These are phyloP conservation scores for Globisporangium perplexum DNA, from an alignment of 352 stramenopile genomes.

Conservation along the genomic window DNA sequence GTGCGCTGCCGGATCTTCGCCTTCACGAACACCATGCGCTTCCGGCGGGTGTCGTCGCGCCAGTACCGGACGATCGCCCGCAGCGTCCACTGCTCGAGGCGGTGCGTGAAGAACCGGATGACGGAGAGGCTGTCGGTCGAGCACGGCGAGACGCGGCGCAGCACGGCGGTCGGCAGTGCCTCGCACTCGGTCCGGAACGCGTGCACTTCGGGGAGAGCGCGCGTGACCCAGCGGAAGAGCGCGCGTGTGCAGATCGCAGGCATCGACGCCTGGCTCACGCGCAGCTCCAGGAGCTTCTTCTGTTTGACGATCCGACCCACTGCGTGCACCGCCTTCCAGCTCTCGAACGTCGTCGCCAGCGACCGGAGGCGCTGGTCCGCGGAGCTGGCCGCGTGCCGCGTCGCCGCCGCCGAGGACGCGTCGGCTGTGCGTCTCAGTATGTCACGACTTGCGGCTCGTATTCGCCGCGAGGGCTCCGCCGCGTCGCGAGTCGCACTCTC, in stretches of 20 bases:
- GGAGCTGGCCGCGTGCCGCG: background rate
- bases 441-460: background rate
- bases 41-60: constrained; percentile 5
- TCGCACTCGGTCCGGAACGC: constrained; percentile 16
- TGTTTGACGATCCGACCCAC: constrained; percentile 27
- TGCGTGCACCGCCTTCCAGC: constrained; percentile 32
- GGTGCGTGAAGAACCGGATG: constrained; percentile 12
- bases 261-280: constrained; percentile 17
- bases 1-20: constrained; percentile 10
- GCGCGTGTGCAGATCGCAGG: constrained; percentile 27
- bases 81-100: constrained; percentile 13
- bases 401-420: background rate
- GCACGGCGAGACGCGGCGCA: constrained; percentile 18
- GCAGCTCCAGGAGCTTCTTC: constrained; percentile 18
- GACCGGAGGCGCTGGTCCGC: constrained; percentile 11
- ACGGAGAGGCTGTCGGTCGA: constrained; percentile 1
- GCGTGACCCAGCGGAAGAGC: constrained; percentile 43
- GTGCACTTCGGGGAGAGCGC: constrained; percentile 25
- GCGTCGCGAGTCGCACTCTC: background rate
- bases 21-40: constrained; percentile 12
- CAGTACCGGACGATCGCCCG: constrained; percentile 16
- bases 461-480: background rate
- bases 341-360: constrained; percentile 35
- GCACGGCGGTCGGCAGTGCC: constrained; percentile 25
- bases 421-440: background rate